These are phyloP conservation scores for Crocinoboletus sp. DNA, from an alignment of 1,284 basidiomycete genomes.

Conservation along the genomic window DNA sequence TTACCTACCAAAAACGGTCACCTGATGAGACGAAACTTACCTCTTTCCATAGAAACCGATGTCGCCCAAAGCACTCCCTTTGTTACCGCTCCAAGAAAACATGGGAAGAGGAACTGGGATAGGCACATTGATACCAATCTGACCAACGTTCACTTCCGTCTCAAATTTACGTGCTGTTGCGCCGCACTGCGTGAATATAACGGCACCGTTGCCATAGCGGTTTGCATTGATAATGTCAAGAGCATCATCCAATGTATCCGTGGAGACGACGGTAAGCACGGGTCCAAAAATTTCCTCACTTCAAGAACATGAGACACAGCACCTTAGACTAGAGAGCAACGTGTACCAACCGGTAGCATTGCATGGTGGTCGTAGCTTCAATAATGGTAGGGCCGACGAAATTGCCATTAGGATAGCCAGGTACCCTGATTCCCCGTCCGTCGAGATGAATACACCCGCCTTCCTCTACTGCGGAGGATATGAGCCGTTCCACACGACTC, in stretches of 20 bases:
- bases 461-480: constrained; percentile 78
- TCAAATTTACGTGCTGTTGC: constrained; percentile 95
- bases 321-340: not conserved
- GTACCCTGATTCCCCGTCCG: constrained; percentile 68
- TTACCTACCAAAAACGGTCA: not conserved
- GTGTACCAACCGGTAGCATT: constrained; percentile 72
- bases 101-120: constrained; percentile 89
- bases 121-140: constrained; percentile 92
- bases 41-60: constrained; percentile 88
- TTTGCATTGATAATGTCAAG: constrained; percentile 88
- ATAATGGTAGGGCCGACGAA: constrained; percentile 95
- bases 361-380: constrained; percentile 80
- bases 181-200: constrained; percentile 97
- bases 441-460: constrained; percentile 90
- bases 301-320: constrained; percentile 4
- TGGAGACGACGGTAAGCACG: constrained; percentile 76
- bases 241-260: constrained; percentile 89
- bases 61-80: constrained; percentile 86
- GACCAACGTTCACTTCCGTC: constrained; percentile 80
- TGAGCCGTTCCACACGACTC: constrained; percentile 71
- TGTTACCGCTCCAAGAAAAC: constrained; percentile 93
- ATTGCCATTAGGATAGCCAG: constrained; percentile 86
- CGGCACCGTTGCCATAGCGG: constrained; percentile 91
- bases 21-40: constrained; percentile 32
- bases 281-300: constrained; percentile 98